Conservation (phyloP, 164 flowering plant species). For the Magnolia officinalis region DNA sequence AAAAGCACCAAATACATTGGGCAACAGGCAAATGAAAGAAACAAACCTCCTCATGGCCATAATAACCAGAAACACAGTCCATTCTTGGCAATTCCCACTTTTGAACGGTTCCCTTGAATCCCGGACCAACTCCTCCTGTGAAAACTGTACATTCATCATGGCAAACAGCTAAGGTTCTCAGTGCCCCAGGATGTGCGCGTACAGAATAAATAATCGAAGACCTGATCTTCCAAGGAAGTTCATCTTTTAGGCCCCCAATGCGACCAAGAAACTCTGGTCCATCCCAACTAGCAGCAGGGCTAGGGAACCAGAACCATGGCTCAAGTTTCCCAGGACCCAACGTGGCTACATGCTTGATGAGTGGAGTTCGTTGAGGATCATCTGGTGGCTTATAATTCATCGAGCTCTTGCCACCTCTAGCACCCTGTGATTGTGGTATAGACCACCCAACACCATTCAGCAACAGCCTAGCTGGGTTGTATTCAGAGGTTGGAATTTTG, state of each 20-base stretch:
- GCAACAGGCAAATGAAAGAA: constrained; percentile 9
- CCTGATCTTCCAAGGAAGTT: constrained; percentile 89
- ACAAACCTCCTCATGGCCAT: constrained; percentile 96
- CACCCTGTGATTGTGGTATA: constrained; percentile 80
- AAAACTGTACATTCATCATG: constrained; percentile 76
- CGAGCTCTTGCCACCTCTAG: constrained; percentile 48
- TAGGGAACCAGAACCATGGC: constrained; percentile 96
- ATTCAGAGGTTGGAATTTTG: constrained; percentile 44
- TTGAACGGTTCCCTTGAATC: constrained; percentile 91
- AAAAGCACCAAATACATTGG: background rate
- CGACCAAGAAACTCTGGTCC: constrained; percentile 77
- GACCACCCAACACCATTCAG: constrained; percentile 97
- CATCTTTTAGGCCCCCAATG: constrained; percentile 72
- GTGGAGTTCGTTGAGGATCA: constrained; percentile 31
- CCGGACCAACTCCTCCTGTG: constrained; percentile 92
- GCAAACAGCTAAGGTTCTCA: constrained; percentile 73
- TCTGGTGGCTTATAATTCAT: constrained; percentile 34
- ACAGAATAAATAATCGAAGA: constrained; percentile 73
- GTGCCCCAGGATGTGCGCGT: constrained; percentile 85
- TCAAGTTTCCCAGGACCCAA: constrained; percentile 43
- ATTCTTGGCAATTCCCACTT: constrained; percentile 80
- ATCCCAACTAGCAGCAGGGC: constrained; percentile 73
- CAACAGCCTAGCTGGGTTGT: constrained; percentile 70
- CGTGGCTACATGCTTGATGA: constrained; percentile 21
- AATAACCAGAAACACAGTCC: constrained; percentile 70